A percentile compares a stretch with the other conserved stretches of the same genome.
Evolutionary conservation across 352 stramenopile genomes (phyloP).

Genomic region (Phytophthora boehmeriae): DNA sequence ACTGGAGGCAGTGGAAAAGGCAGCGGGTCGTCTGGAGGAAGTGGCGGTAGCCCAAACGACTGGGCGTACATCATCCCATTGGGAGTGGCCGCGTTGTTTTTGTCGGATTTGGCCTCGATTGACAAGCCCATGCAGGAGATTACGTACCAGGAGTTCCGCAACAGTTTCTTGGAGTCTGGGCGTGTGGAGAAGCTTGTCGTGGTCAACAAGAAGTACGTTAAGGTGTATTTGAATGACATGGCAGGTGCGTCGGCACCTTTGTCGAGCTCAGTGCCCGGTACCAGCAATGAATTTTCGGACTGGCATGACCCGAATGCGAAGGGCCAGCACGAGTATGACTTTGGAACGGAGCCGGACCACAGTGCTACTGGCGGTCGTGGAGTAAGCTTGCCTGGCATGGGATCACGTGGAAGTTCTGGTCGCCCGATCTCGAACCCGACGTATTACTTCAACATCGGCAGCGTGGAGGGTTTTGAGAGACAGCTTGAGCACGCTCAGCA

Average conservation of each 20-base stretch:
- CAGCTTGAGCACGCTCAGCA: constrained; percentile 97
- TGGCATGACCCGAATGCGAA: constrained; percentile 57
- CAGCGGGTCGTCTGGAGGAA: constrained; percentile 39
- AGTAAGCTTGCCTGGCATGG: constrained; percentile 22
- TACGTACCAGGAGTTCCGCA: constrained; percentile 93
- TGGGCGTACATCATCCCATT: constrained; percentile 81
- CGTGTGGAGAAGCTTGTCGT: constrained; percentile 90
- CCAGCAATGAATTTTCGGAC: constrained; percentile 38
- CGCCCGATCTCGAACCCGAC: constrained; percentile 42
- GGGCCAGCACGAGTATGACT: constrained; percentile 39
- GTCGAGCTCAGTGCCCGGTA: constrained; percentile 16
- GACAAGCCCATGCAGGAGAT: constrained; percentile 91
- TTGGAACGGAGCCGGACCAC: constrained; percentile 19
- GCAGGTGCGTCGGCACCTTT: constrained; percentile 17
- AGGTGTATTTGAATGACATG: constrained; percentile 82
- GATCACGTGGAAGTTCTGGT: constrained; percentile 29
- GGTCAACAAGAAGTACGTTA: constrained; percentile 92
- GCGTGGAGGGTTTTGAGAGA: constrained; percentile 97
- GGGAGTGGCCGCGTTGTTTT: constrained; percentile 71
- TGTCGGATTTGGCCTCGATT: constrained; percentile 71
- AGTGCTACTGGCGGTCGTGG: constrained; percentile 12
- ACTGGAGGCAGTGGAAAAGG: constrained; percentile 41
- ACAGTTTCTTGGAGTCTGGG: constrained; percentile 81
- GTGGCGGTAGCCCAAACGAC: constrained; percentile 49
- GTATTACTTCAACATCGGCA: constrained; percentile 98